These are phyloP conservation scores for Gossypium raimondii DNA, from an alignment of 345 rosid genomes.

Conservation along the genomic window DNA sequence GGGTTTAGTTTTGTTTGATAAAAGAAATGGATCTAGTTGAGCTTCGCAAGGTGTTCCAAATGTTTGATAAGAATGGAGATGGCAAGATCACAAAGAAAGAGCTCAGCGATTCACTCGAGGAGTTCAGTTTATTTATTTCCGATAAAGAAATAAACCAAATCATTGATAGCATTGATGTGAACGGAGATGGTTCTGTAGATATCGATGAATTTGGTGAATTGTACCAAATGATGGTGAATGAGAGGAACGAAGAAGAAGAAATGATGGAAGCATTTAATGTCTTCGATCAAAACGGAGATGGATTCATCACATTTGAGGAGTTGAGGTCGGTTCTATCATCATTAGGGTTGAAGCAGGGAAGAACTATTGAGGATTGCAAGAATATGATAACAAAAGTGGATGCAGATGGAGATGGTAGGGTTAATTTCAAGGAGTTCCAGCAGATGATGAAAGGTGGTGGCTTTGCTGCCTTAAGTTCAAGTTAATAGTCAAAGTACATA, in stretches of 20 bases:
- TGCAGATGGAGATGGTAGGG: background rate
- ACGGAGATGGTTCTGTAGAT: background rate
- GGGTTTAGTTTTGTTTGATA: background rate
- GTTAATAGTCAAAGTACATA: background rate
- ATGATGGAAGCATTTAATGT: conserved; percentile 80
- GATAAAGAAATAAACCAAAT: background rate
- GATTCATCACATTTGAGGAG: conserved; percentile 86
- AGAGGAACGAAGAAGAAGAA: conserved; percentile 80
- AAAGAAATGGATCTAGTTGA: conserved; percentile 59
- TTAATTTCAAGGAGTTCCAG: conserved; percentile 50
- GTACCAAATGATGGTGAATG: conserved; percentile 80
- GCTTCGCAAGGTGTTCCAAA: conserved; percentile 19
- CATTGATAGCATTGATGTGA: background rate
- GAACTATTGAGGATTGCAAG: background rate
- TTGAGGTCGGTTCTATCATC: conserved; percentile 69
- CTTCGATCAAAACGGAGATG: conserved; percentile 87
- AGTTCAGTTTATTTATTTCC: conserved; percentile 53
- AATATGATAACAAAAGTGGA: background rate
- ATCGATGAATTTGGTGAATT: conserved; percentile 72
- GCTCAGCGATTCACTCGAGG: background rate
- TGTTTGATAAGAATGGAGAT: background rate
- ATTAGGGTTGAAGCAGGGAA: conserved; percentile 36
- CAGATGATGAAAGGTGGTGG: conserved; percentile 93
- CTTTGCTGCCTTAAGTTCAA: conserved; percentile 65
- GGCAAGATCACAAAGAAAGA: background rate